Percentiles rank a stretch among this genome's conserved stretches.
phyloP scores from a whole-genome alignment of 345 rosid species.

The Hibiscus tridactylites region DNA sequence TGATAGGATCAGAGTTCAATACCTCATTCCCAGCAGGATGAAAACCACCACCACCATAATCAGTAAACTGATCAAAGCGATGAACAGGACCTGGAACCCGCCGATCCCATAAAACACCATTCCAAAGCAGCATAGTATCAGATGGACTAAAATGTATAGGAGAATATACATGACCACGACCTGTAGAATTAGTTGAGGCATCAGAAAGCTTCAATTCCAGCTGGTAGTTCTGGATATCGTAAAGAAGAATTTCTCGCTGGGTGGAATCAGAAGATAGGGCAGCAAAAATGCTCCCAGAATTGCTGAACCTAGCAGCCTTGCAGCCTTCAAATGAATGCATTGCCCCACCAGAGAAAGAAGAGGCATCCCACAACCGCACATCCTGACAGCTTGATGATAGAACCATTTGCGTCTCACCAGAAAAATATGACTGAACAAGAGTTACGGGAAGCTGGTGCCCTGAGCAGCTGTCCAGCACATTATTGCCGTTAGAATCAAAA shows the following conservation, averaged over 20 bases:
- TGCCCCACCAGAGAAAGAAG: slow-evolving; percentile 60
- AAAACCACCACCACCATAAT: slow-evolving; percentile 96
- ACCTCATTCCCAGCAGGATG: slow-evolving; percentile 99
- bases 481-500: slow-evolving; percentile 62
- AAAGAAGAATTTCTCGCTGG: slow-evolving; percentile 70
- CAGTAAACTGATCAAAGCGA: slow-evolving; percentile 86
- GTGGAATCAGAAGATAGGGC: slow-evolving; percentile 53
- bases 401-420: slow-evolving; percentile 55
- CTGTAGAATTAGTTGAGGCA: slow-evolving; percentile 40
- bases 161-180: slow-evolving; percentile 67
- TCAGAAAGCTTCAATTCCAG: slow-evolving; percentile 52
- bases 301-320: slow-evolving; percentile 88
- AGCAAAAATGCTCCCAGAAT: slow-evolving; percentile 66
- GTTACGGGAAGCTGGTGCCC: slow-evolving; percentile 78
- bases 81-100: slow-evolving; percentile 48
- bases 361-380: slow-evolving; percentile 85
- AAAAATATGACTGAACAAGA: slow-evolving; percentile 56
- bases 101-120: slow-evolving; percentile 82
- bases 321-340: slow-evolving; percentile 68
- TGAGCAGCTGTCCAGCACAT: slow-evolving; percentile 57
- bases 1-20: slow-evolving; percentile 6
- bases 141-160: slow-evolving; percentile 83
- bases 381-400: slow-evolving; percentile 85
- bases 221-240: slow-evolving; percentile 67
- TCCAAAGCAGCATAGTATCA: slow-evolving; percentile 81